Conservation (phyloP, 2,329 filamentous ascomycete species). For the Calonectria hongkongensis region DNA sequence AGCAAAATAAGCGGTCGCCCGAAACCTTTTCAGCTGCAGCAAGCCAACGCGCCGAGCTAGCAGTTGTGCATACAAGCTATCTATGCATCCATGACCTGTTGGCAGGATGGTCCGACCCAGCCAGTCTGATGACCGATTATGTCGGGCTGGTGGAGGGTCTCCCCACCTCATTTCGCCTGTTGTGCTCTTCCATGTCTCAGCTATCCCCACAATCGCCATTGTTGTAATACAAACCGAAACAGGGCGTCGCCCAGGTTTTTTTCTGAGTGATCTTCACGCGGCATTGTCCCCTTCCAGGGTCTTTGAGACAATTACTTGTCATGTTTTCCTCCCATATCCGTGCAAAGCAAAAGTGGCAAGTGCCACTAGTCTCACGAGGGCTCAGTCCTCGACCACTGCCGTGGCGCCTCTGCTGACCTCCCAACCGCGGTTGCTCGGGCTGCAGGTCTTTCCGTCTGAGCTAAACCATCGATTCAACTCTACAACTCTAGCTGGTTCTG, state of each 20-base stretch:
- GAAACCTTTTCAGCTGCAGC: constrained; percentile 7
- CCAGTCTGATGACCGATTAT: not conserved
- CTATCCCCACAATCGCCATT: constrained; percentile 31
- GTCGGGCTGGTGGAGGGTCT: constrained; percentile 2
- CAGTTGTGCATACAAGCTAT: constrained; percentile 7
- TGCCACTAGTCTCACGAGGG: not conserved
- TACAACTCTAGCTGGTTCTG: not conserved
- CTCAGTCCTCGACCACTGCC: constrained; percentile 23
- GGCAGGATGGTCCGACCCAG: not conserved
- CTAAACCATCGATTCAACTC: not conserved
- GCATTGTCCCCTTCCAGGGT: not conserved
- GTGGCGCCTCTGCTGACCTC: constrained; percentile 21
- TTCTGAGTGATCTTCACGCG: not conserved
- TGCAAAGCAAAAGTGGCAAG: constrained; percentile 4
- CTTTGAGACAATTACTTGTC: constrained; percentile 23
- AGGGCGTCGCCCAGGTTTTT: not conserved
- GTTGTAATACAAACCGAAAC: constrained; percentile 26
- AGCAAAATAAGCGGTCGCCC: not conserved
- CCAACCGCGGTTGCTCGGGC: not conserved
- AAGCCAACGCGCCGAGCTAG: constrained; percentile 9
- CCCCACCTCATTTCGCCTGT: constrained; percentile 37
- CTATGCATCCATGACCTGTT: constrained; percentile 21
- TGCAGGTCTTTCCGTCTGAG: not conserved
- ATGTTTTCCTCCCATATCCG: not conserved
- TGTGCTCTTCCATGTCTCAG: constrained; percentile 29